These are phyloP conservation scores for Taphrina confusa DNA, from an alignment of 1,139 yeast species.

Conservation along the genomic window DNA sequence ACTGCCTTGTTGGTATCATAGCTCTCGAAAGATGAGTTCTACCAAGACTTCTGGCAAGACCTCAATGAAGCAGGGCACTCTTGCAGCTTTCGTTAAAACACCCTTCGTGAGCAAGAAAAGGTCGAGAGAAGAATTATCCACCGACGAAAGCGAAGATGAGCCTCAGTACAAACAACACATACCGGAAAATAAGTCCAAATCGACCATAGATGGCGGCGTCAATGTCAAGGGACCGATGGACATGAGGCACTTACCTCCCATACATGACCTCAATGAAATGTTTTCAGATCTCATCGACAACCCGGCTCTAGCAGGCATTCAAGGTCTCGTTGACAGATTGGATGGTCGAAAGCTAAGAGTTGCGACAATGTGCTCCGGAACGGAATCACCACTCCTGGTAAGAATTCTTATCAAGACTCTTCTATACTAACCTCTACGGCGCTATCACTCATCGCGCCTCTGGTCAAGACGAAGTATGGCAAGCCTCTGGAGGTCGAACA, in stretches of 20 bases:
- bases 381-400: slow-evolving; percentile 35
- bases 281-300: slow-evolving; percentile 33
- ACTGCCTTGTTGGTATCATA: too few relatives aligned
- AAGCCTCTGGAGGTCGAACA: slow-evolving; percentile 33
- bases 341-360: slow-evolving; percentile 36
- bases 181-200: slow-evolving; percentile 4
- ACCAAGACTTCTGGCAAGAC: neutral
- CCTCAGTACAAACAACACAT: neutral
- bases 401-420: neutral
- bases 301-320: slow-evolving; percentile 12
- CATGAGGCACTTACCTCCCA: slow-evolving; percentile 29
- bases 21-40: too few relatives aligned
- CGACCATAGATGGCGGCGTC: slow-evolving; percentile 3
- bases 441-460: slow-evolving; percentile 32
- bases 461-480: slow-evolving; percentile 3
- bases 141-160: slow-evolving; percentile 4
- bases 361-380: slow-evolving; percentile 38
- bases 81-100: neutral
- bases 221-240: slow-evolving; percentile 13
- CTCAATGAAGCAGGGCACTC: slow-evolving; percentile 1
- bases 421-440: neutral
- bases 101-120: neutral
- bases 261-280: slow-evolving; percentile 34
- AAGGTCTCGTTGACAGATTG: slow-evolving; percentile 5
- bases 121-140: neutral